Evolutionary conservation across 2,329 filamentous ascomycete species (phyloP), one percentile per base, ranked within the genome.

Genomic region (Xylariaceae sp.): DNA sequence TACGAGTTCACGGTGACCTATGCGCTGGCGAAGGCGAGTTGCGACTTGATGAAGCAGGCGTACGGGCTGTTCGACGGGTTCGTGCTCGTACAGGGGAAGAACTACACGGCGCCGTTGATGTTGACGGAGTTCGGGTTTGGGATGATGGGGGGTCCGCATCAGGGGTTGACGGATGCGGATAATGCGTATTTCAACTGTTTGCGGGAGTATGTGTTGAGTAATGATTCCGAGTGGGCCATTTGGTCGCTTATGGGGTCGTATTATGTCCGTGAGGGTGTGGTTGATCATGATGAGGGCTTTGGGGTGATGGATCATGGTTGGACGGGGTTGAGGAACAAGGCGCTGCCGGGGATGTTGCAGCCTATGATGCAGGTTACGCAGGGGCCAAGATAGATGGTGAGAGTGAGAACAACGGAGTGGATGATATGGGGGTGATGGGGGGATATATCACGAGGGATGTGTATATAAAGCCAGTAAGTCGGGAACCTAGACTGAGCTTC

Each of bases 221-320:
- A 85, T 68, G 81, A 85, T 65, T 78, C 78, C 39, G 83, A 85
- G 61, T 86, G 83, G 82, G 78, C 79, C 1, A 73, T 83, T 10
- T 86, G 83, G 83, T 80, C 79, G 3, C 65, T 86, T 49, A 78
- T 82, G 69, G 83, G 83, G 10, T 81, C 79, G 59, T 86, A 85
- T 64, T 85, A 85, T 63, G 75, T 83, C 9, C 74, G 82, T n/a
- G 73, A 80, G 58, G 77, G 78, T 34, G 70, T 66, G 7, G 70
- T 80, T 13, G 79, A 84, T 62, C 73, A 73, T 48, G 79, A 85
- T 35, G 82, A 85, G 73, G 73, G 72, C 0, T 85, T 76, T 75
- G 83, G 81, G 0, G 68, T 80, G 13, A 58, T 83, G 59, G 75
- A 80, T 56, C 70, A 72, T 17, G 66, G 77, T 7, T 80, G 78